phyloP scores from a whole-genome alignment of 176 grass and related monocot species.

The Avena insularis region DNA sequence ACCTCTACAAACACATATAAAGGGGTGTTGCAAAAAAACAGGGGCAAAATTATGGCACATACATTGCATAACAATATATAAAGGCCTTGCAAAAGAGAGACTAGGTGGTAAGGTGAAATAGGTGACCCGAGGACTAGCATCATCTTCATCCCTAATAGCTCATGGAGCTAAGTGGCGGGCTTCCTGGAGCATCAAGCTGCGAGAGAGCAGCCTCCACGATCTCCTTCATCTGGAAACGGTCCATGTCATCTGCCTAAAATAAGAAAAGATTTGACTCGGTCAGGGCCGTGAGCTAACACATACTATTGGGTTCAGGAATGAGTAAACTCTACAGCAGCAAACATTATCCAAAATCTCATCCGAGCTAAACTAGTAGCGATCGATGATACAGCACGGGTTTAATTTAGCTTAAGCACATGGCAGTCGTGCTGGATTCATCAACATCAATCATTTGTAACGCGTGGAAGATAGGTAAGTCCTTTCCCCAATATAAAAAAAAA shows the following conservation, averaged over 20 bases:
- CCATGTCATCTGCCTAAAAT: slow-evolving; percentile 39
- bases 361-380: background rate
- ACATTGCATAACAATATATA: background rate
- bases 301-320: background rate
- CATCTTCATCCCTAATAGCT: slow-evolving; percentile 29
- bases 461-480: background rate
- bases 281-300: background rate
- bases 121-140: background rate
- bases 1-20: background rate
- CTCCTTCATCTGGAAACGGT: slow-evolving; percentile 25
- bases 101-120: background rate
- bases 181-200: background rate
- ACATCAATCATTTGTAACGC: background rate
- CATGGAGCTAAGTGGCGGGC: slow-evolving; percentile 31
- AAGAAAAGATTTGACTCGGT: background rate
- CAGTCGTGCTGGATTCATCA: background rate
- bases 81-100: background rate
- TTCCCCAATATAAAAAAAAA: background rate
- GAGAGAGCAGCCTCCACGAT: slow-evolving; percentile 20
- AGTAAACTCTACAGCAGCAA: background rate
- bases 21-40: background rate
- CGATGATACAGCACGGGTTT: background rate
- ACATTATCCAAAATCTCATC: background rate
- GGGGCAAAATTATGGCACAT: background rate
- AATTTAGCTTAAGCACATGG: background rate